Evolutionary conservation across 2,329 filamentous ascomycete genomes (phyloP), one percentile per base, ranked within the genome.

Genomic region (Podosphaera fusca): DNA sequence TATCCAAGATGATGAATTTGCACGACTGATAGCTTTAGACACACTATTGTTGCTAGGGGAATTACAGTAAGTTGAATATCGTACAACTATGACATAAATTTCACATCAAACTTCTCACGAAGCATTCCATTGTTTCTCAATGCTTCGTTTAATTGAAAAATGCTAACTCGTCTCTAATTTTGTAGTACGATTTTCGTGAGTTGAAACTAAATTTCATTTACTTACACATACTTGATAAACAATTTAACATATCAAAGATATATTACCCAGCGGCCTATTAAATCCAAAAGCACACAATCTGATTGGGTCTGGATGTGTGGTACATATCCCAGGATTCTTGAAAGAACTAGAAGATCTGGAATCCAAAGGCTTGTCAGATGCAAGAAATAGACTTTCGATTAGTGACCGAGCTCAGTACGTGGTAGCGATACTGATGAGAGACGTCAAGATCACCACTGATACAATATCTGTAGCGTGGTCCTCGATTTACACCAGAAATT

Each of bases 271-370:
- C 58, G 85, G 85, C 58, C 75, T 89, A 59, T 74, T 89, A 62
- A 85, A 83, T 66, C 81, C 83, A 6, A 71, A 72, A 51, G 85
- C 78, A 67, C 74, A 80, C 63, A 89, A 88, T 70, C 72, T 89
- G 57, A 83, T 89, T 66, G 85, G 84, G 59, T 82, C 81, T 52
- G 82, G 74, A 51, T 76, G 78, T 53, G 78, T 85, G 59, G 79
- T 87, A 62, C 78, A 86, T 69, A 75, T 84, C 56, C 79, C 79
- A 8, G 59, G 73, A 57, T 82, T 84, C 71, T 82, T 84, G 73
- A 75, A 77, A 63, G 81, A 85, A 68, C 71, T 85, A 50, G 70
- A 74, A 58, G 75, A 73, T 14, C 68, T 84, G 34, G 75, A 83
- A 63, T 72, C 72, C 56, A 78, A 84, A 65, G 79, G 79, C 10